Conservation (phyloP, 2,329 filamentous ascomycete genomes). For the Polytolypa hystricis region DNA sequence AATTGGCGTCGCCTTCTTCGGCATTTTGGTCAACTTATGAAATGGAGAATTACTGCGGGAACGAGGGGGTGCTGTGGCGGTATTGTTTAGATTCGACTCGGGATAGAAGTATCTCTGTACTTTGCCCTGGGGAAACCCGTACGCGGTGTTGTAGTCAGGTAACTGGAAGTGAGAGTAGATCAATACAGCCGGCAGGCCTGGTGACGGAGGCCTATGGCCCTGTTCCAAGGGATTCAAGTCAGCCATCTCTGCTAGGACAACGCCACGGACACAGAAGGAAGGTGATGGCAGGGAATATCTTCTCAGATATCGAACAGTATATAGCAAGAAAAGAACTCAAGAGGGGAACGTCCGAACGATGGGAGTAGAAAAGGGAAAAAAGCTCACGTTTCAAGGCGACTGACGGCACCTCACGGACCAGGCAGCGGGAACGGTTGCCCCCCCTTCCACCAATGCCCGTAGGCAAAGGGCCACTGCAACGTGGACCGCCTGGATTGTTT, state of each 20-base stretch:
- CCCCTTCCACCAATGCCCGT: slow-evolving; percentile 2
- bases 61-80: not conserved
- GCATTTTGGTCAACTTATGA: slow-evolving; percentile 8
- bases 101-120: slow-evolving; percentile 6
- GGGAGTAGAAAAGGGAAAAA: not conserved
- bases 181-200: slow-evolving; percentile 1
- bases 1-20: slow-evolving; percentile 10
- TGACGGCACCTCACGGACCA: slow-evolving; percentile 1
- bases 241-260: slow-evolving; percentile 2
- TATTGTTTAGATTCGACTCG: not conserved
- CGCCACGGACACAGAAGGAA: not conserved
- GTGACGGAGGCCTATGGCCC: not conserved
- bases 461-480: slow-evolving; percentile 4
- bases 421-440: not conserved
- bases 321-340: not conserved
- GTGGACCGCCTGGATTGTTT: not conserved
- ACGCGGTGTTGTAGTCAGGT: slow-evolving; percentile 1
- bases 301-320: not conserved
- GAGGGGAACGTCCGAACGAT: no score
- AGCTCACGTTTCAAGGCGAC: slow-evolving; percentile 1
- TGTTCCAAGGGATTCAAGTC: slow-evolving; percentile 1
- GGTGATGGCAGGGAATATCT: not conserved
- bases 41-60: not conserved
- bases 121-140: slow-evolving; percentile 8
- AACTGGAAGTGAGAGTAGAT: slow-evolving; percentile 6